Evolutionary conservation across 352 stramenopile species (phyloP).

Genomic region (Achlya hypogyna): DNA sequence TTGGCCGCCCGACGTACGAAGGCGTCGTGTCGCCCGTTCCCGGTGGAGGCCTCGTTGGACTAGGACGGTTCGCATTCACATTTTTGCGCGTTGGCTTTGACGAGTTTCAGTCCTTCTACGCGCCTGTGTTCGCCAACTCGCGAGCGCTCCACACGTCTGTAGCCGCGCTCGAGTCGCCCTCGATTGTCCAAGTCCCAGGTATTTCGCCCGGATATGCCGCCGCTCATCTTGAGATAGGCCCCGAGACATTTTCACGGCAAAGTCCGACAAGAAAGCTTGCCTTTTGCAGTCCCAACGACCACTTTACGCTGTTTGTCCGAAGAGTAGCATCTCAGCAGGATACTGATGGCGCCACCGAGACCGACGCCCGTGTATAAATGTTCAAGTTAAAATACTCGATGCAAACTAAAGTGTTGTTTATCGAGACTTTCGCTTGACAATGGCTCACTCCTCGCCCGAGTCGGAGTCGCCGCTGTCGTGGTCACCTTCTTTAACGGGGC

Average conservation of each 20-base stretch:
- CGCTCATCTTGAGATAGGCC: neutral
- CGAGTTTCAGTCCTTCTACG: slow-evolving; percentile 12
- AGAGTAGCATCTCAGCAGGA: too few species aligned
- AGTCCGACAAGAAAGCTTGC: neutral
- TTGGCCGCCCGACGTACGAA: neutral
- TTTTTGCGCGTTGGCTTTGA: slow-evolving; percentile 10
- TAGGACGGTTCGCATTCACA: neutral
- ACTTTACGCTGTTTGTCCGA: slow-evolving; percentile 11
- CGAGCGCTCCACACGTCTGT: neutral
- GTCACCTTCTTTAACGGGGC: neutral
- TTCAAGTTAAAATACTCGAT: too few species aligned
- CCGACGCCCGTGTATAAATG: too few species aligned
- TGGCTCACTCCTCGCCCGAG: neutral
- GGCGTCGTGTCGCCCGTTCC: slow-evolving; percentile 5
- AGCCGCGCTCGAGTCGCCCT: neutral
- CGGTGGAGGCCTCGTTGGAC: slow-evolving; percentile 6
- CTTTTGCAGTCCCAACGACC: neutral
- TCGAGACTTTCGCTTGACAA: too few species aligned
- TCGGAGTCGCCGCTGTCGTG: neutral
- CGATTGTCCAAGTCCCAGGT: slow-evolving; percentile 18
- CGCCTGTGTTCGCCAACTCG: neutral
- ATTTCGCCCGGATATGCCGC: neutral
- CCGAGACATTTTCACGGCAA: neutral
- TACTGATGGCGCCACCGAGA: too few species aligned
- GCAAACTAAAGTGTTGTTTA: too few species aligned